Evolutionary conservation across 768 basidiomycete genomes (phyloP), one percentile per base, ranked within the genome.

Genomic region (Phylloporus sp.): DNA sequence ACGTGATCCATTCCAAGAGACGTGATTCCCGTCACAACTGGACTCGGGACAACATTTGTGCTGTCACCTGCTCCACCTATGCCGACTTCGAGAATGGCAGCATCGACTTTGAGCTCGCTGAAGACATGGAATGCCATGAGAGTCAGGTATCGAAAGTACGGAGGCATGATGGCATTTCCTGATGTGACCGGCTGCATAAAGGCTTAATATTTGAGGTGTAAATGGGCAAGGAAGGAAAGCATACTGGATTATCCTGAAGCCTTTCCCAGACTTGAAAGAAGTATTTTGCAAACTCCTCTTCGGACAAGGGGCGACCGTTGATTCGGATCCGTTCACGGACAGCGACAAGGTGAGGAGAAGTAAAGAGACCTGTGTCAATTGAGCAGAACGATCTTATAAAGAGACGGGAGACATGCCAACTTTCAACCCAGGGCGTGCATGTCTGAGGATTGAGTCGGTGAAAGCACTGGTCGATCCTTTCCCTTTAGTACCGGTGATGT

Each of bases 401-500:
- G 47, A 42, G 22, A 35, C 7, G 12, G 12, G 34, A 34, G 15
- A 62, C 84, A 57, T 64, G 90, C 93, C 95, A 56, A 90, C 80
- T 75, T 85, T 94, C 76, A 86, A 90, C 2, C 76, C 71, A 7
- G 94, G 86, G 57, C 72, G 79, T n/a, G 78, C 70, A 53, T 80
- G 76, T n/a, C 91, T 81, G 45, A 98, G 74, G 47, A 97, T 85
- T 10, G 88, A 90, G 60, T 93, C 88, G 5, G 82, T 80, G 62
- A 98, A 98, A 8, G 97, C 95, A 57, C 90, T 91, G 1, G 97
- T 94, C 4, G 95, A 98, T 7, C 95, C 95, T 68, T 99, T 99
- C 29, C 95, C 95, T 72, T 99, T 99, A 5, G 97, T 98, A 4
- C 95, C 95, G 9, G 95, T 95, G 58, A 99, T 84, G 73, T 99